Percentiles rank a stretch among this genome's conserved stretches.
These are phyloP conservation scores for Heracleum sosnowskyi DNA, from an alignment of 129 eudicot genomes.

Conservation along the genomic window DNA sequence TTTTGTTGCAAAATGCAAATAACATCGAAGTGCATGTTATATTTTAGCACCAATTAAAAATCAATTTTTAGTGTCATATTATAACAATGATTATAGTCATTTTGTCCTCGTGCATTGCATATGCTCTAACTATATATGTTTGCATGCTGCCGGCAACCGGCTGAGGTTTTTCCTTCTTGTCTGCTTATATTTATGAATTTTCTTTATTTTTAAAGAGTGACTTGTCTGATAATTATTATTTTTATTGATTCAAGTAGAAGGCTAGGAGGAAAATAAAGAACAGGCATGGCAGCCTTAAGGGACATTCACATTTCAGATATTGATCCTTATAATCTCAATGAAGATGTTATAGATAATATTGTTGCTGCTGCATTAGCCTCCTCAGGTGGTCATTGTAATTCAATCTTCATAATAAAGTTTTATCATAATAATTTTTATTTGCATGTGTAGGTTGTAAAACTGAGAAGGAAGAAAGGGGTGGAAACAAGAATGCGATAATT, in stretches of 20 bases:
- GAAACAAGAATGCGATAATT: slow-evolving; percentile 18
- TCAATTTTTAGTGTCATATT: too few relatives aligned
- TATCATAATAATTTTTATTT: neutral
- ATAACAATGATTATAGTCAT: too few relatives aligned
- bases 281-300: neutral
- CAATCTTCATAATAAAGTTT: neutral
- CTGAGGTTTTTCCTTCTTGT: neutral
- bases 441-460: neutral
- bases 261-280: neutral
- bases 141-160: neutral
- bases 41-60: too few relatives aligned
- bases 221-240: neutral
- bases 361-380: neutral
- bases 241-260: neutral
- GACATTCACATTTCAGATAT: neutral
- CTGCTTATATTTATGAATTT: neutral
- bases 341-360: neutral
- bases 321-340: neutral
- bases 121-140: too few relatives aligned
- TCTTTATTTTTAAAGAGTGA: neutral
- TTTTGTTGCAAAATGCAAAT: too few relatives aligned
- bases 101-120: too few relatives aligned
- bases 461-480: slow-evolving; percentile 23
- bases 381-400: neutral
- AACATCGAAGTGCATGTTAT: too few relatives aligned